phyloP scores from a whole-genome alignment of 2,329 filamentous ascomycete species.

The Aspergillus glaucus region DNA sequence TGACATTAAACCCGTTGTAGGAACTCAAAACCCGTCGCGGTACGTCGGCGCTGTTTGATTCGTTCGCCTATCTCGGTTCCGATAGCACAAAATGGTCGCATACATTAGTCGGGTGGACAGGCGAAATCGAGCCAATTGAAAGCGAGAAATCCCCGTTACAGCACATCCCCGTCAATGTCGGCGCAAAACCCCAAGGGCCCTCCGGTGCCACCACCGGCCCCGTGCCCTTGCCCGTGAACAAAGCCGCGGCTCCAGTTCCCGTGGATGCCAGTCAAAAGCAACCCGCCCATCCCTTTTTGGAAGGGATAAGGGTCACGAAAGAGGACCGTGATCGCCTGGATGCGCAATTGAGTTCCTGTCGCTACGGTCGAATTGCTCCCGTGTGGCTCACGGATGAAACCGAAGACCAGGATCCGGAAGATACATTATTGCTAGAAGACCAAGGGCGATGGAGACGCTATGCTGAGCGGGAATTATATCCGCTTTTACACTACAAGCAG shows the following conservation, averaged over 20 bases:
- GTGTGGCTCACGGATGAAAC: slow-evolving; percentile 82
- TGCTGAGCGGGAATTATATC: slow-evolving; percentile 86
- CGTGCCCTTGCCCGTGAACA: slow-evolving; percentile 51
- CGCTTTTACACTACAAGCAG: slow-evolving; percentile 92
- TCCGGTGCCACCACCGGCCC: slow-evolving; percentile 26
- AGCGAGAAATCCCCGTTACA: slow-evolving; percentile 24
- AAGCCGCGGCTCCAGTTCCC: slow-evolving; percentile 72
- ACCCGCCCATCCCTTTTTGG: slow-evolving; percentile 53
- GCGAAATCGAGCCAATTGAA: slow-evolving; percentile 61
- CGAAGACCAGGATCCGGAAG: slow-evolving; percentile 62
- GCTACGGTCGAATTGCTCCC: slow-evolving; percentile 71
- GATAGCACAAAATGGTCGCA: slow-evolving; percentile 80
- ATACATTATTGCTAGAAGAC: slow-evolving; percentile 66
- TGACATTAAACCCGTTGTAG: slow-evolving; percentile 37
- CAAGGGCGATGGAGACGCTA: slow-evolving; percentile 84
- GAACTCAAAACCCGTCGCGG: slow-evolving; percentile 71
- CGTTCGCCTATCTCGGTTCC: slow-evolving; percentile 82
- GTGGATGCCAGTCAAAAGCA: slow-evolving; percentile 56
- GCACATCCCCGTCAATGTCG: slow-evolving; percentile 21
- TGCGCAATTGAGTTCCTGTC: slow-evolving; percentile 63
- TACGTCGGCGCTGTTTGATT: slow-evolving; percentile 87
- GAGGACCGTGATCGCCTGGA: slow-evolving; percentile 69
- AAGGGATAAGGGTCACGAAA: slow-evolving; percentile 64
- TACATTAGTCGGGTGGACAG: slow-evolving; percentile 89
- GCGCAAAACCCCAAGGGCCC: slow-evolving; percentile 9